These are phyloP conservation scores for Aspergillus uvarum DNA, from an alignment of 2,329 filamentous ascomycete species.

Conservation along the genomic window DNA sequence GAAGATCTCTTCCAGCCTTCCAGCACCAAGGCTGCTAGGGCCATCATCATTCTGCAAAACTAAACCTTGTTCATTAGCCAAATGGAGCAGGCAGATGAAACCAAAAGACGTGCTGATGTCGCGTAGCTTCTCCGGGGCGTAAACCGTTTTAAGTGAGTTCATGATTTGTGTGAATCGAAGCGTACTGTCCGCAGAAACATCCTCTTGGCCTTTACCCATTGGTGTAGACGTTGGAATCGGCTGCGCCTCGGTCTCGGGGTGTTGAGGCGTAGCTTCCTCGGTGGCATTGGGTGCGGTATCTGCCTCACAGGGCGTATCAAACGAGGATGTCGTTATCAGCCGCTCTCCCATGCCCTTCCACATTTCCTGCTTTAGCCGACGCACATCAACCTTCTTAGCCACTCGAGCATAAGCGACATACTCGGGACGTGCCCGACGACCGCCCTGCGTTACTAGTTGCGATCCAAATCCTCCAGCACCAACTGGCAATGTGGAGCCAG, in stretches of 20 bases:
- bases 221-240: constrained; percentile 34
- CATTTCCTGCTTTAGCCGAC: constrained; percentile 64
- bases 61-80: constrained; percentile 91
- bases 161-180: constrained; percentile 90
- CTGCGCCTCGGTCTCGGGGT: constrained; percentile 32
- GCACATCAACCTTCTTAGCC: constrained; percentile 67
- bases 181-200: constrained; percentile 45
- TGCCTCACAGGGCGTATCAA: constrained; percentile 30
- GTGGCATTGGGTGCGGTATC: constrained; percentile 23
- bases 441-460: constrained; percentile 62
- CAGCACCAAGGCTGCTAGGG: constrained; percentile 25
- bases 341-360: constrained; percentile 61
- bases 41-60: constrained; percentile 65
- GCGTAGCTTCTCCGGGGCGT: constrained; percentile 79
- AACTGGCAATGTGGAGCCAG: constrained; percentile 40
- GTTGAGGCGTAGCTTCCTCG: constrained; percentile 13
- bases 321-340: constrained; percentile 39
- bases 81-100: constrained; percentile 87
- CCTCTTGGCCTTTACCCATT: constrained; percentile 28
- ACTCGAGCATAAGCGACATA: constrained; percentile 66
- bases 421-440: constrained; percentile 59
- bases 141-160: constrained; percentile 82
- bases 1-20: constrained; percentile 47
- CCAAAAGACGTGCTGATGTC: constrained; percentile 93
- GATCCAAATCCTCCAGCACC: constrained; percentile 58